A percentile compares a stretch with the other conserved stretches of the same genome.
Evolutionary conservation across 352 stramenopile species (phyloP).

Genomic region (Aphanomyces stellatus): DNA sequence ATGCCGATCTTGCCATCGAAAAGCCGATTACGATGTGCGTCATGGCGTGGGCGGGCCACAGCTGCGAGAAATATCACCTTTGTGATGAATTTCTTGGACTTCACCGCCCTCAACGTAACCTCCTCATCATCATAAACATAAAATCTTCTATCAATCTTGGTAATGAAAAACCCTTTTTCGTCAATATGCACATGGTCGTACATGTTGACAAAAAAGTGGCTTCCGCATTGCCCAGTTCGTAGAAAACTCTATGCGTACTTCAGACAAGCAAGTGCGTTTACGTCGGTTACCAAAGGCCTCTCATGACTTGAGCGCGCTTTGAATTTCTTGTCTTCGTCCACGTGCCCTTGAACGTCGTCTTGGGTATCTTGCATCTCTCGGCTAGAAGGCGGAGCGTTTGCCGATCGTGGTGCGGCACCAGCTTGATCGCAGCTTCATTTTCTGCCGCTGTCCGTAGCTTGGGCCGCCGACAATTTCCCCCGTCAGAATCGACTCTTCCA

Average conservation of each 20-base stretch:
- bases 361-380: not conserved
- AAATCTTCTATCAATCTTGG: too few relatives aligned
- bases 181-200: too few relatives aligned
- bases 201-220: too few relatives aligned
- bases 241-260: not conserved
- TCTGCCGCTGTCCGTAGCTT: not conserved
- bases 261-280: not conserved
- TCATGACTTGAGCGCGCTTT: not conserved
- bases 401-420: not conserved
- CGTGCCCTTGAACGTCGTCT: not conserved
- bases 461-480: not conserved
- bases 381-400: not conserved
- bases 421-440: not conserved
- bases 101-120: too few relatives aligned
- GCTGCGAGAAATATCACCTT: conserved; percentile 28
- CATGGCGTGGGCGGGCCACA: conserved; percentile 10
- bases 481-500: not conserved
- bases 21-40: not conserved
- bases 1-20: not conserved
- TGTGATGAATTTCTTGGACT: conserved; percentile 20
- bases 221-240: too few relatives aligned
- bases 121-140: too few relatives aligned
- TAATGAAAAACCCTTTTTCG: too few relatives aligned
- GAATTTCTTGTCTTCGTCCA: not conserved
- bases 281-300: not conserved